phyloP scores from a whole-genome alignment of 495 filamentous ascomycete species.

The Parachaetomium inaequale region DNA sequence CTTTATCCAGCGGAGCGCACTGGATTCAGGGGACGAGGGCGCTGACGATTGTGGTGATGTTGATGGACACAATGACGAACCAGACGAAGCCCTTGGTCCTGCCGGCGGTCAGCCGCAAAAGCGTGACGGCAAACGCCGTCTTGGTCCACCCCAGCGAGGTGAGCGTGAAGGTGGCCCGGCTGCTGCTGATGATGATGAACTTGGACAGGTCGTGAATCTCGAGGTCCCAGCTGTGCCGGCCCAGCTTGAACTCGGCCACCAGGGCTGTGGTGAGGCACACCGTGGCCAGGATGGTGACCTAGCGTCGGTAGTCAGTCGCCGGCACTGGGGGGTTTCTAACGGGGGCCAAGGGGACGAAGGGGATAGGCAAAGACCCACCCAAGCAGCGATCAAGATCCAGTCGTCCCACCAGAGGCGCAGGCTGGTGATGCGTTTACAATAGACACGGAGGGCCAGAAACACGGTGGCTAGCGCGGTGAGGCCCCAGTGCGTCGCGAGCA shows the following conservation, averaged over 20 bases:
- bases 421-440: background rate
- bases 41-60: slow-evolving; percentile 33
- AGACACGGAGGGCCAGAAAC: background rate
- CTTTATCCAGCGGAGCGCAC: slow-evolving; percentile 33
- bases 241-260: background rate
- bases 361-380: background rate
- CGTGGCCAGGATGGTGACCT: background rate
- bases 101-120: slow-evolving; percentile 17
- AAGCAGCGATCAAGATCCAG: background rate
- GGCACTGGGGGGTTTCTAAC: background rate
- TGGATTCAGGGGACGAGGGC: slow-evolving; percentile 36
- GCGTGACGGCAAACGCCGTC: slow-evolving; percentile 29
- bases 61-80: slow-evolving; percentile 36
- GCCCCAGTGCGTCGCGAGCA: background rate
- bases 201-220: background rate
- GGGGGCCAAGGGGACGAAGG: background rate
- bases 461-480: background rate
- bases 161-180: background rate
- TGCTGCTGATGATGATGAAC: background rate
- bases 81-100: slow-evolving; percentile 17
- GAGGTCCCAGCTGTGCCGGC: background rate
- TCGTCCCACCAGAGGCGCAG: slow-evolving; percentile 7
- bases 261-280: background rate
- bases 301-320: too few relatives aligned
- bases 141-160: slow-evolving; percentile 29